Base-by-base conservation (phyloP, 345 rosid genomes). In the Excoecaria agallocha region DNA sequence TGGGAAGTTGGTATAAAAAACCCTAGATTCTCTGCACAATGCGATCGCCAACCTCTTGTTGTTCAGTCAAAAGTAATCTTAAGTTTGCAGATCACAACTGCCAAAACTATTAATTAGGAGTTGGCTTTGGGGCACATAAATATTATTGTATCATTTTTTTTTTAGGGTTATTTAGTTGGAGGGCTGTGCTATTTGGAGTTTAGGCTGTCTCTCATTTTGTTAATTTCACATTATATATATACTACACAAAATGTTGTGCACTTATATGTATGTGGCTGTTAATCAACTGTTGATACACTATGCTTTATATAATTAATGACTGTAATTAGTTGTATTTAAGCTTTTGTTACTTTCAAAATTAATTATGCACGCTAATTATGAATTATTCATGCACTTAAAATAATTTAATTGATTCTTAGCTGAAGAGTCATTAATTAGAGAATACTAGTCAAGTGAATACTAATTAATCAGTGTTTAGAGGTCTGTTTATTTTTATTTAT, bases 21-120 rank as follows among this genome's bases (percentile, higher is more conserved):
- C 76, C 74, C 64, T 67, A 55, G 63, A 63, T 69, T 68, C 55
- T 56, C 77, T 69, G 12, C 63, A n/a, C 43, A n/a, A 41, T 62
- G 38, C 69, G 0, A 11, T 45, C 39, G 55, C 13, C 20, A 25
- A 43, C 49, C 68, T 68, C 64, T 11, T 68, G 37, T 75, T 56
- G 37, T 71, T 41, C 64, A 20, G 64, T 79, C 73, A 64, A 55
- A 41, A 73, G 58, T 19, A 50, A 38, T 35, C 8, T 37, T 37
- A 49, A 19, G 2, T 60, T 25, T 60, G 41, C 55, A 52, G 10
- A 79, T 68, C 70, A 38, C 71, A 76, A 55, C 63, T n/a, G 72
- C 48, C 48, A 43, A 43, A 10, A 10, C 48, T 43, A 43, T 43
- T 43, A 43, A 43, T 3, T 10, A 43, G 48, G 48, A 43, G 48